These are phyloP conservation scores for Decorospora gaudefroyi DNA, from an alignment of 2,329 filamentous ascomycete genomes.

Conservation along the genomic window DNA sequence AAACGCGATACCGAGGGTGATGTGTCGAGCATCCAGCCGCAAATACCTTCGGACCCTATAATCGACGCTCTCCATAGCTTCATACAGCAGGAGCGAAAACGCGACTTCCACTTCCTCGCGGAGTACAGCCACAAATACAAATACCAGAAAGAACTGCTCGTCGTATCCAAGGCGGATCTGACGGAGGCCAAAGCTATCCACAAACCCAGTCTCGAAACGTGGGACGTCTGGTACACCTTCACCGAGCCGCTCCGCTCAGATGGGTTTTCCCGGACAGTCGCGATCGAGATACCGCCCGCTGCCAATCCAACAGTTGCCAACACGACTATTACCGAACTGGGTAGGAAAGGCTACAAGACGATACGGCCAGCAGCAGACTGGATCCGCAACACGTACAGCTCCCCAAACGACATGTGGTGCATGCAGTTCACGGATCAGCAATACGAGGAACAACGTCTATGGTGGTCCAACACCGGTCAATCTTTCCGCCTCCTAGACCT, in stretches of 20 bases:
- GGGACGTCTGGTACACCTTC: conserved; percentile 14
- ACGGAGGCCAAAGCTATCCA: neutral
- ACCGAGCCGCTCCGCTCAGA: neutral
- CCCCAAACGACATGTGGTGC: conserved; percentile 5
- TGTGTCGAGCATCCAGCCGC: neutral
- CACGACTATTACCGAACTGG: conserved; percentile 2
- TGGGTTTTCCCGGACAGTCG: conserved; percentile 4
- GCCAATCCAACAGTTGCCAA: neutral
- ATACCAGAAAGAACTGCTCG: conserved; percentile 10
- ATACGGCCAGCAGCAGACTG: conserved; percentile 7
- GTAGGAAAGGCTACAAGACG: neutral
- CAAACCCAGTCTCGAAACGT: neutral
- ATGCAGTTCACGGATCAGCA: conserved; percentile 13
- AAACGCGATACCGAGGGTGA: neutral
- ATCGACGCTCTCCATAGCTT: conserved; percentile 14
- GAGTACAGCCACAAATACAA: conserved; percentile 14
- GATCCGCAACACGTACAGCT: conserved; percentile 16
- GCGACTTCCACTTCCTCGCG: conserved; percentile 22
- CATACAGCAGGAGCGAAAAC: conserved; percentile 16
- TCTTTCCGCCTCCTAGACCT: conserved; percentile 17
- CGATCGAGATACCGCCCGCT: neutral
- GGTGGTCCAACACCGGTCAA: conserved; percentile 22
- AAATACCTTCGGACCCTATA: conserved; percentile 4
- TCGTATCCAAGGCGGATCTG: conserved; percentile 4
- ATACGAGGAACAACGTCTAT: conserved; percentile 17